Evolutionary conservation across 2,329 filamentous ascomycete species (phyloP).

Genomic region (Dactylellina drechsleri): DNA sequence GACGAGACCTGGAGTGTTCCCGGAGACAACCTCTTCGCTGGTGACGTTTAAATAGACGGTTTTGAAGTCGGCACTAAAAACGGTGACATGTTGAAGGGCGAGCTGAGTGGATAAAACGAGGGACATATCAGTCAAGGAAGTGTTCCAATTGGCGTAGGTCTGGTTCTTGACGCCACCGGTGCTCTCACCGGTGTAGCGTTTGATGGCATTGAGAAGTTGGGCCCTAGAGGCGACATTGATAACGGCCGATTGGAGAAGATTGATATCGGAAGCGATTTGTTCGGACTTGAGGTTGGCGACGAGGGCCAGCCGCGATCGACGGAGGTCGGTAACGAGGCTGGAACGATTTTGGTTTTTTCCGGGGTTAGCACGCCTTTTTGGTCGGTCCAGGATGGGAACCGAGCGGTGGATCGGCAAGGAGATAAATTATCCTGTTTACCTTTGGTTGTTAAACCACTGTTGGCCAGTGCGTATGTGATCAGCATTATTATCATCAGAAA

Average conservation of each 20-base stretch:
- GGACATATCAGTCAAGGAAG: constrained; percentile 40
- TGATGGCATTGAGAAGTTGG: constrained; percentile 51
- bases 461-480: neutral
- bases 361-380: neutral
- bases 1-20: constrained; percentile 30
- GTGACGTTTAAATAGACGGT: constrained; percentile 45
- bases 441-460: constrained; percentile 54
- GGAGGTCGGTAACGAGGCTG: constrained; percentile 52
- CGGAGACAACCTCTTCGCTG: constrained; percentile 24
- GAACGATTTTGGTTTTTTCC: constrained; percentile 18
- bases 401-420: constrained; percentile 1
- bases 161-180: constrained; percentile 30
- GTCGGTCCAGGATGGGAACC: neutral
- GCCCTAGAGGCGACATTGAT: constrained; percentile 35
- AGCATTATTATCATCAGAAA: neutral
- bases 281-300: constrained; percentile 46
- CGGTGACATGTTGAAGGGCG: constrained; percentile 44
- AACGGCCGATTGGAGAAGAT: constrained; percentile 40
- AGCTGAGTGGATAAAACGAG: constrained; percentile 47
- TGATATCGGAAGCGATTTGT: constrained; percentile 46
- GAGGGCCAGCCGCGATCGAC: constrained; percentile 37
- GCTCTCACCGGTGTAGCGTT: constrained; percentile 47
- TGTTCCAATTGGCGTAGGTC: constrained; percentile 50
- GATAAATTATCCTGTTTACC: constrained; percentile 15
- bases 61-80: constrained; percentile 42